Base-by-base conservation (phyloP, 305 asterid species). In the Petunia hybrid region DNA sequence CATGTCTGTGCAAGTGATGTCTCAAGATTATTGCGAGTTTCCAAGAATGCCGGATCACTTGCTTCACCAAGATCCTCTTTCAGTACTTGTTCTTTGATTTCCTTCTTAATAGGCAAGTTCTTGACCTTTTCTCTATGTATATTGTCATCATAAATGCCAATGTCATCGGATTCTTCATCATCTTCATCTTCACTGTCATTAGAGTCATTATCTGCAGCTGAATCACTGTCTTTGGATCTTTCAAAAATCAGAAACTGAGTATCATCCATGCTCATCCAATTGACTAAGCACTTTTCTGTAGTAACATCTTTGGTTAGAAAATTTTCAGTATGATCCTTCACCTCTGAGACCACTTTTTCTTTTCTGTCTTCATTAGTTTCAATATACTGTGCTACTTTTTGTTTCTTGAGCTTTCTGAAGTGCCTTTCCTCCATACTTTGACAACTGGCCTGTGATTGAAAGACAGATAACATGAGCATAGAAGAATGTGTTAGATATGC, bases 191-290 rank as follows among this genome's bases (percentile, higher is more conserved):
- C 65, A 0, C 63, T 80, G 35, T 77, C 70, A 35, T 76, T 77
- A 31, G 9, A 39, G 4, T 46, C 75, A 3, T 75, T 64, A 0
- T 83, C 81, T 75, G 42, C 78, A 1, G 80, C 56, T 13, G 63
- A 51, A 60, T 77, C 39, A n/a, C 66, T 3, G 7, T 59, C 80
- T 39, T 69, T 77, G 80, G 57, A 14, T 6, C 53, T 76, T 57
- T 66, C 81, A 45, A 64, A 61, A n/a, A 59, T 77, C 59, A 83
- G 45, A 62, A 69, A 80, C 65, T 42, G 80, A 41, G 77, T 43
- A 12, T 77, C 84, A 81, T 81, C 78, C 67, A 77, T 77, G 65
- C 69, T 73, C 80, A 84, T 77, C 87, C 82, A 84, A 64, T 81
- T 81, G 13, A 83, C 86, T 6, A 83, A 4, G 40, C 78, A 46